phyloP scores from a whole-genome alignment of 1,139 yeast genomes.

The Pichia sp. region DNA sequence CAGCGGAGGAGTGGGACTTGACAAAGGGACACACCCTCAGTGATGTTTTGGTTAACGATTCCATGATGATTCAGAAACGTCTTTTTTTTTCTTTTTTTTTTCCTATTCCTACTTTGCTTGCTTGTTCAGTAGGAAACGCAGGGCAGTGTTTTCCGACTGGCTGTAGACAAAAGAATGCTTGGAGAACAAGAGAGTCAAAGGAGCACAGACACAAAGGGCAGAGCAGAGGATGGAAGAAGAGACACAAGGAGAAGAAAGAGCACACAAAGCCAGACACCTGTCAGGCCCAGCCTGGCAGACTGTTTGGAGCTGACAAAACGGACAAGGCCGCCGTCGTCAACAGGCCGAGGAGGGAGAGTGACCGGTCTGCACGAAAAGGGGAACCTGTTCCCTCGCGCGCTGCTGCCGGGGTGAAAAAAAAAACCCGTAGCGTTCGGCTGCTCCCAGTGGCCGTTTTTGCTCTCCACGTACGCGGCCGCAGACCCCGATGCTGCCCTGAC shows the following conservation, averaged over 20 bases:
- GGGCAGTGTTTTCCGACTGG: neutral
- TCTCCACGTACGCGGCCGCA: too few relatives aligned
- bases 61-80: slow-evolving; percentile 49
- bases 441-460: too few relatives aligned
- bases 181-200: neutral
- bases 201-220: neutral
- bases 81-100: neutral
- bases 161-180: neutral
- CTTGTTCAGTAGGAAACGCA: neutral
- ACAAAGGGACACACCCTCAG: slow-evolving; percentile 83
- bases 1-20: slow-evolving; percentile 59
- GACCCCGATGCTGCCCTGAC: too few relatives aligned
- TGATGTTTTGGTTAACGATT: slow-evolving; percentile 71
- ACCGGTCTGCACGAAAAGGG: neutral
- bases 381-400: neutral
- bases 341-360: neutral
- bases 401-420: neutral
- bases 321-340: neutral
- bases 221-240: neutral
- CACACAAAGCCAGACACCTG: neutral
- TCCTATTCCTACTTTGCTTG: neutral
- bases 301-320: neutral
- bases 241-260: neutral
- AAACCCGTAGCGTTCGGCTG: too few relatives aligned
- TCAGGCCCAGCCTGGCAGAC: neutral